phyloP scores from a whole-genome alignment of 306 rosid genomes.

The Gastrolobium bilobum region DNA sequence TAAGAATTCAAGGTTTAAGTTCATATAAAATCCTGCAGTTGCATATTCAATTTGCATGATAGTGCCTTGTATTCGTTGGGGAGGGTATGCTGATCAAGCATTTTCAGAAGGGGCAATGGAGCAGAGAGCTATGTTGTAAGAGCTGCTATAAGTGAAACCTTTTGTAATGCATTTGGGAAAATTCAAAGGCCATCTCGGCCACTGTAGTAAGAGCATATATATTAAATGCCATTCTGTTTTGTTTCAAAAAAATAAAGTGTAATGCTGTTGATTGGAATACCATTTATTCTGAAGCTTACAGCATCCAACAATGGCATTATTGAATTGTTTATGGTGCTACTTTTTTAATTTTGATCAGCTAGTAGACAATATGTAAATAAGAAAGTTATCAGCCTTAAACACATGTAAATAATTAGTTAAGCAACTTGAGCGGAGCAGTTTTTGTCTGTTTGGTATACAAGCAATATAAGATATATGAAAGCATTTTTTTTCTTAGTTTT shows the following conservation, averaged over 20 bases:
- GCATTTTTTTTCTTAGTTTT: too few species aligned
- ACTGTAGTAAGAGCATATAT: constrained; percentile 33
- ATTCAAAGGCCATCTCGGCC: constrained; percentile 47
- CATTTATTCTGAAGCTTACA: background rate
- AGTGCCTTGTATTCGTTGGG: background rate
- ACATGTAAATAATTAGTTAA: too few species aligned
- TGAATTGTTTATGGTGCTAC: background rate
- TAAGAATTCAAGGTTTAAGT: constrained; percentile 27
- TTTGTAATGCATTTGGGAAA: constrained; percentile 32
- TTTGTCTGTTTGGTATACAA: too few species aligned
- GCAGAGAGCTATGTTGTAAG: constrained; percentile 20
- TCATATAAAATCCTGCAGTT: constrained; percentile 14
- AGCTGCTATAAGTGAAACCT: background rate
- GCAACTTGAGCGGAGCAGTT: too few species aligned
- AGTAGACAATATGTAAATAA: too few species aligned
- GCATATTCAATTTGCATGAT: constrained; percentile 26
- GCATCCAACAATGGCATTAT: background rate
- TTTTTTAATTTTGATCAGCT: too few species aligned
- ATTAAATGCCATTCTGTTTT: constrained; percentile 25
- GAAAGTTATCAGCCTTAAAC: too few species aligned
- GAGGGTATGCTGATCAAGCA: constrained; percentile 30
- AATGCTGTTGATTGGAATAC: constrained; percentile 3
- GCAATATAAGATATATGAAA: too few species aligned
- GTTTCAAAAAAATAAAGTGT: background rate
- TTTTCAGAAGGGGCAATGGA: constrained; percentile 16